Base-by-base conservation (phyloP, 768 basidiomycete species). In the Suillus spraguei region DNA sequence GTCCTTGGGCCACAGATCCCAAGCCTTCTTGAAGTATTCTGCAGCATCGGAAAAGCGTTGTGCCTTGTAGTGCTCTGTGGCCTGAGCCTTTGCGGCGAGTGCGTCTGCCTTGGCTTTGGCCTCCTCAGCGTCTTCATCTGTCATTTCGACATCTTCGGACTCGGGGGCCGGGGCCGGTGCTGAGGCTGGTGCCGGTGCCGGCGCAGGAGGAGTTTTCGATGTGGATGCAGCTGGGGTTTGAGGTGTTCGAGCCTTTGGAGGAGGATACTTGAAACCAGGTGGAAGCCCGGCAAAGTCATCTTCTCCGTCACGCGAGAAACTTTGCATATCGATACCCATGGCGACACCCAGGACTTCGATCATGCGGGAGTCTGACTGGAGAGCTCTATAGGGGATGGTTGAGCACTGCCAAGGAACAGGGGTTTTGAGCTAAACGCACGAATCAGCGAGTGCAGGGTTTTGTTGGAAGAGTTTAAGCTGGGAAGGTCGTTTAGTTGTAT, bases 1-100 rank as follows among this genome's bases (percentile, higher is more conserved):
- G 74, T 99, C 95, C 79, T 97, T 92, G 33, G 95, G 94, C 85
- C 89, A 96, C 20, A 85, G 71, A 65, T 97, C 94, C 95, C 96
- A 99, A 5, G 97, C 97, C 71, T 90, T 87, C 68, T 85, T 77
- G 80, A 93, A 99, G 66, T 85, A 82, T 63, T 81, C 80, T 55
- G 86, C 85, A 22, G 97, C 97, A 64, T 86, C 84, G 33, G 83
- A 86, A 68, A 99, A 94, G 52, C 90, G 82, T 64, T 92, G 85
- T 70, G 89, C 87, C 83, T 95, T 96, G 83, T 98, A 98, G 7
- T 89, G 87, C 47, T 86, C 88, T 62, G 82, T 79, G 59, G 95
- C 96, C 53, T 85, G 82, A 67, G 87, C 84, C 81, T 98, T 98
- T 65, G 88, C 85, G 33, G 83, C 87, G 70, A 91, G 84, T 0